Conservation (phyloP, 768 basidiomycete species). For the Tulasnella sp. region DNA sequence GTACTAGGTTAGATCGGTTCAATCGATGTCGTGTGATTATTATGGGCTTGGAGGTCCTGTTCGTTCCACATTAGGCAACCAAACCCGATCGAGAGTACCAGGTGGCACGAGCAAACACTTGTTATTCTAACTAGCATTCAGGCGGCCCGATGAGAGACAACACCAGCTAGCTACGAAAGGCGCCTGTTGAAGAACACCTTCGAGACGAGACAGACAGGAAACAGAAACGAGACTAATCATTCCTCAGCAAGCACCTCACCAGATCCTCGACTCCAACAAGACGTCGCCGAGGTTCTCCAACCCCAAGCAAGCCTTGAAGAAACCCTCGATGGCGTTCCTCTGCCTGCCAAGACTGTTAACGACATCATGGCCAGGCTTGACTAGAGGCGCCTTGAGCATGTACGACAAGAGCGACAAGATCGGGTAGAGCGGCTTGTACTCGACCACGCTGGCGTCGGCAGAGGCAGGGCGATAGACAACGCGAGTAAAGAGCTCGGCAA, state of each 20-base stretch:
- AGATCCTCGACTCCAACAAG: slow-evolving; percentile 74
- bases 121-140: too few species aligned
- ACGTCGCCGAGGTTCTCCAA: slow-evolving; percentile 74
- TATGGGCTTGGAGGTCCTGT: too few species aligned
- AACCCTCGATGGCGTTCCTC: slow-evolving; percentile 83
- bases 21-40: too few species aligned
- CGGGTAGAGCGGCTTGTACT: slow-evolving; percentile 77
- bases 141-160: too few species aligned
- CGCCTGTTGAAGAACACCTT: neutral
- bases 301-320: slow-evolving; percentile 90
- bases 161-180: neutral
- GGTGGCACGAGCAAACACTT: too few species aligned
- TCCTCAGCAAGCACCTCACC: slow-evolving; percentile 42
- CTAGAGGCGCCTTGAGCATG: slow-evolving; percentile 97
- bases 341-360: slow-evolving; percentile 93
- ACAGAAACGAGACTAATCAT: neutral
- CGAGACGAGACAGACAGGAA: neutral
- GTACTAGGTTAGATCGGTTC: too few species aligned
- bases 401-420: slow-evolving; percentile 87
- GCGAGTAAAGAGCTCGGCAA: slow-evolving; percentile 88
- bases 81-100: too few species aligned
- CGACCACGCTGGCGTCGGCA: slow-evolving; percentile 29
- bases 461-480: slow-evolving; percentile 60
- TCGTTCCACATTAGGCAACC: too few species aligned
- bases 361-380: slow-evolving; percentile 71